Percentiles rank a stretch among this genome's conserved stretches.
These are phyloP conservation scores for Cladorrhinum samala DNA, from an alignment of 495 filamentous ascomycete genomes.

Conservation along the genomic window DNA sequence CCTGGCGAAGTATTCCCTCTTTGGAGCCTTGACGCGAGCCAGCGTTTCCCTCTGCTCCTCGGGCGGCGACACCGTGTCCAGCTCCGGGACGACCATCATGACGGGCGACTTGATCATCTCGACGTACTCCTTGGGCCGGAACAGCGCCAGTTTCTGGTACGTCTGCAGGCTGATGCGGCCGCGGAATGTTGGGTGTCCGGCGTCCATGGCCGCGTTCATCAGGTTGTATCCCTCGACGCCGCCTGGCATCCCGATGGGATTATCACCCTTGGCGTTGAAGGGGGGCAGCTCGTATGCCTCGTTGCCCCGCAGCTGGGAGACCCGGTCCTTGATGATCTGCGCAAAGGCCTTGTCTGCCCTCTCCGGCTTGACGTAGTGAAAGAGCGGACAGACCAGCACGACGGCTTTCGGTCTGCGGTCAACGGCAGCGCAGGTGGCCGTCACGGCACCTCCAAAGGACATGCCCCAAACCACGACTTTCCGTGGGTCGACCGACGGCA, in stretches of 20 bases:
- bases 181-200: slow-evolving; percentile 4
- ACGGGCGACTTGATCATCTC: slow-evolving; percentile 12
- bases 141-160: slow-evolving; percentile 17
- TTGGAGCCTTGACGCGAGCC: slow-evolving; percentile 8
- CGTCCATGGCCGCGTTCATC: slow-evolving; percentile 6
- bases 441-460: slow-evolving; percentile 31
- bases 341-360: slow-evolving; percentile 9
- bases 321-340: slow-evolving; percentile 22
- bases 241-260: slow-evolving; percentile 22
- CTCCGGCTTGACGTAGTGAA: slow-evolving; percentile 9
- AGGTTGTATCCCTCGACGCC: slow-evolving; percentile 8
- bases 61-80: slow-evolving; percentile 19
- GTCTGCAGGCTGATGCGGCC: slow-evolving; percentile 15
- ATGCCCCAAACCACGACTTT: slow-evolving; percentile 46
- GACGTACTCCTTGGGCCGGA: slow-evolving; percentile 7
- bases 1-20: slow-evolving; percentile 10
- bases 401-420: slow-evolving; percentile 2
- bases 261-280: slow-evolving; percentile 32
- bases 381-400: slow-evolving; percentile 17
- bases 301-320: slow-evolving; percentile 26
- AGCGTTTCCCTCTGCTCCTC: slow-evolving; percentile 14
- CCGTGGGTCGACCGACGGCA: slow-evolving; percentile 24
- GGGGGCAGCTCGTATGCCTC: slow-evolving; percentile 14
- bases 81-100: slow-evolving; percentile 19
- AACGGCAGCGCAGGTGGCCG: slow-evolving; percentile 5